Evolutionary conservation across 371 early-diverging fungal genomes (phyloP), one percentile per base, ranked within the genome.

Genomic region (Apophysomyces trapeziformis): DNA sequence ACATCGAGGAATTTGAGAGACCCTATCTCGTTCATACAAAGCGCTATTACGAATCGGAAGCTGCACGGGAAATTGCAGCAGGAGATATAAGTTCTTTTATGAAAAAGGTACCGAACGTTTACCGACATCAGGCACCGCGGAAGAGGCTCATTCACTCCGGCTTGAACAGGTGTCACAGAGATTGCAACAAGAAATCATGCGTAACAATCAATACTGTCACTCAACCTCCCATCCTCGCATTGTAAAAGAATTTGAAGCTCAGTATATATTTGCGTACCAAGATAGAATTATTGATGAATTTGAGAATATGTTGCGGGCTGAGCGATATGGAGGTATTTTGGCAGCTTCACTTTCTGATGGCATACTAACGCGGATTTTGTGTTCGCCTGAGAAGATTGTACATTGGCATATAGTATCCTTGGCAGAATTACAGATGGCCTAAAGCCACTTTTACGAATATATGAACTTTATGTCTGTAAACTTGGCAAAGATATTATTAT

Each of bases 1-100:
- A 95, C 66, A 83, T 90, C 13, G 90, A 93, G 56, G 89, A 91
- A 67, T 93, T 93, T 74, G 96, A 95, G 72, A 73, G 79, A 44
- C 88, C 89, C 9, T 93, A 89, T 63, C 70, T 95, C 45, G 83
- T 83, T 0, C 82, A 86, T 47, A 92, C 93, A 0, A 83, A 82
- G 47, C 69, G 75, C 14, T 95, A 93, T 71, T 94, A 94, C 77
- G 83, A 79, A 45, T 72, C 79, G 5, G 96, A 94, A 65, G 89
- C 93, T 7, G 87, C 81, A 14, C 66, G 77, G 13, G 78, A 85
- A 41, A 82, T 93, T 16, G 78, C 91, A 0, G 71, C 73, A 14
- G 73, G 83, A 14, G 70, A 80, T 12, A 86, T 94, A 11, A 89
- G 93, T 5, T 75, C 72, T 12, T 95, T 89, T 69, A 93, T 95